Conservation (phyloP, 2,329 filamentous ascomycete genomes). For the Plenodomus tracheiphilus region DNA sequence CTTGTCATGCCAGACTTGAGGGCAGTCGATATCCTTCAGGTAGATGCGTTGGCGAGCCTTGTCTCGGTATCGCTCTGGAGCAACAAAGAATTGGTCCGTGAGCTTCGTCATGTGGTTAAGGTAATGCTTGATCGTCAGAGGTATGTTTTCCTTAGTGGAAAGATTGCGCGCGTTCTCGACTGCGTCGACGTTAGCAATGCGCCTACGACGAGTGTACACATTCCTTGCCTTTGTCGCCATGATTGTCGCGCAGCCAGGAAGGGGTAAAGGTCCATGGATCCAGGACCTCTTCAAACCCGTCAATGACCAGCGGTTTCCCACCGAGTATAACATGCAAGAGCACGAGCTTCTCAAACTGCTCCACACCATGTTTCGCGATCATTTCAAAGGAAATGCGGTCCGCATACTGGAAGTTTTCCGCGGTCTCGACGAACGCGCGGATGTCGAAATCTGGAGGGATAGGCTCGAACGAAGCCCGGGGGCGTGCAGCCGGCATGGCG, state of each 20-base stretch:
- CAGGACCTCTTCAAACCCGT: conserved; percentile 78
- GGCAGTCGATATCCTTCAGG: conserved; percentile 96
- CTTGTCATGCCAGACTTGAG: conserved; percentile 80
- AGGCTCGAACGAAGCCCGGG: conserved; percentile 88
- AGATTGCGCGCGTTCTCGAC: conserved; percentile 87
- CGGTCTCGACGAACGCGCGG: conserved; percentile 71
- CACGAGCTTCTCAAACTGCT: conserved; percentile 84
- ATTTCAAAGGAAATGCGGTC: conserved; percentile 77
- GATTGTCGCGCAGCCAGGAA: conserved; percentile 77
- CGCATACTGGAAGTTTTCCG: conserved; percentile 85
- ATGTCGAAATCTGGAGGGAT: conserved; percentile 86
- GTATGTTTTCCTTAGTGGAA: conserved; percentile 70
- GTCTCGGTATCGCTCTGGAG: conserved; percentile 73
- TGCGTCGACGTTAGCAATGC: conserved; percentile 43
- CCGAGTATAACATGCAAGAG: conserved; percentile 79
- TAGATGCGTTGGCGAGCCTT: conserved; percentile 84
- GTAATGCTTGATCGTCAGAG: conserved; percentile 88
- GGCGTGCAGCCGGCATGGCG: conserved; percentile 75
- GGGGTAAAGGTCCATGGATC: conserved; percentile 78
- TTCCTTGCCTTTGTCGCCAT: conserved; percentile 74
- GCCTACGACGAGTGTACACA: conserved; percentile 20
- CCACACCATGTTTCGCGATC: conserved; percentile 74
- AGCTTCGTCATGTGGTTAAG: conserved; percentile 83
- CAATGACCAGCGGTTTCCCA: conserved; percentile 87
- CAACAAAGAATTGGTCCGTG: conserved; percentile 75